phyloP scores from a whole-genome alignment of 805 yeast species.

The Lipomyces chichibuensis region DNA sequence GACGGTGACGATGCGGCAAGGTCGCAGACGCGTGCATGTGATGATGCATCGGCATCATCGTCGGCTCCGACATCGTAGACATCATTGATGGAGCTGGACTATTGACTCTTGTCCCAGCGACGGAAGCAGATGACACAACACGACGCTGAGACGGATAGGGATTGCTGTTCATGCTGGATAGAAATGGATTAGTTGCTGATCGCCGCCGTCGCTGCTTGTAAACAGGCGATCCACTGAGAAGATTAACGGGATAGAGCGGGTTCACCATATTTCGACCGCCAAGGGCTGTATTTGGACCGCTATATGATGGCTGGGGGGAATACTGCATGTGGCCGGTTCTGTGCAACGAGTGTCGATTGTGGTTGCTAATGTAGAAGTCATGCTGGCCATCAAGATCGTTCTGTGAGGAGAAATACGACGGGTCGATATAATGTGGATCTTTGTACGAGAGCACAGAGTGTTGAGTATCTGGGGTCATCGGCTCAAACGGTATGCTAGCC shows the following conservation, averaged over 20 bases:
- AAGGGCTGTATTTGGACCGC: not conserved
- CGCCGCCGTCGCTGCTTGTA: constrained; percentile 34
- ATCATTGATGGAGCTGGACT: constrained; percentile 9
- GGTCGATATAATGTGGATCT: constrained; percentile 11
- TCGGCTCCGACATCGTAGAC: constrained; percentile 7
- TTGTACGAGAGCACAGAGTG: constrained; percentile 18
- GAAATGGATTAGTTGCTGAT: constrained; percentile 6
- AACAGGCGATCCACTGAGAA: constrained; percentile 25
- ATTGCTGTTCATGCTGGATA: not conserved
- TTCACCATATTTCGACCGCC: not conserved
- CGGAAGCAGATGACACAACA: not conserved
- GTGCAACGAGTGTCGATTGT: not conserved
- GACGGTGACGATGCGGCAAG: not conserved
- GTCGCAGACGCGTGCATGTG: not conserved
- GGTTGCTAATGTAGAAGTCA: not conserved
- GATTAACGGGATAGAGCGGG: constrained; percentile 7
- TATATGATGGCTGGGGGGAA: not conserved
- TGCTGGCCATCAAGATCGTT: constrained; percentile 1
- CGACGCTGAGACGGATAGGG: not conserved
- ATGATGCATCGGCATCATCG: not conserved
- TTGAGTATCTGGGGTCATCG: constrained; percentile 35
- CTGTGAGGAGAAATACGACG: constrained; percentile 7
- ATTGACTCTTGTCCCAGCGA: not conserved
- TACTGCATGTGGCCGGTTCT: not conserved
- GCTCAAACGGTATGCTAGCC: constrained; percentile 19